A percentile compares a stretch with the other conserved stretches of the same genome.
These are phyloP conservation scores for Solanum ossicruentum DNA, from an alignment of 257 asterid genomes.

Conservation along the genomic window DNA sequence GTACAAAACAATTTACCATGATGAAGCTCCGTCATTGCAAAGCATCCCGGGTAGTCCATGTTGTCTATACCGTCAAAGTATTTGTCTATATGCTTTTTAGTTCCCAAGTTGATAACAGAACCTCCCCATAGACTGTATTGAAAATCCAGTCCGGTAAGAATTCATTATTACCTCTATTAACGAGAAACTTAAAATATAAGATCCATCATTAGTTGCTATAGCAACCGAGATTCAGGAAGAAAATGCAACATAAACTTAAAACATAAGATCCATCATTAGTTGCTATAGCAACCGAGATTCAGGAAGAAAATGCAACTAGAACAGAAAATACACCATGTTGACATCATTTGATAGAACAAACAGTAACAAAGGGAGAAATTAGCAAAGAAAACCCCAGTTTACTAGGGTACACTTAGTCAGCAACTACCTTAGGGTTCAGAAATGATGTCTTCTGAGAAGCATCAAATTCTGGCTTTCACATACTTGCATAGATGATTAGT, in stretches of 20 bases:
- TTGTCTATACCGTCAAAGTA: constrained; percentile 77
- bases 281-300: not conserved
- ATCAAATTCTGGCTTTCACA: not conserved
- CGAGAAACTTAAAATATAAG: not conserved
- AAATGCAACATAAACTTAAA: not conserved
- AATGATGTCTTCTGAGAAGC: not conserved
- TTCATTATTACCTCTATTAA: not conserved
- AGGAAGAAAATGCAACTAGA: not conserved
- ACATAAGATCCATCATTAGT: not conserved
- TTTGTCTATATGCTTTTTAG: constrained; percentile 79
- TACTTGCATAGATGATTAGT: not conserved
- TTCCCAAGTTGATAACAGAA: constrained; percentile 90
- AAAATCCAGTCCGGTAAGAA: not conserved
- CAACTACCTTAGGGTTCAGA: not conserved
- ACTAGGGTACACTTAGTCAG: not conserved
- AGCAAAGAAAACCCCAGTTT: not conserved
- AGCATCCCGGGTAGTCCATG: constrained; percentile 86
- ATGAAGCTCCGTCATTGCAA: constrained; percentile 97
- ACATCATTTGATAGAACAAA: not conserved
- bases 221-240: not conserved
- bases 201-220: not conserved
- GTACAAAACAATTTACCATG: constrained; percentile 48
- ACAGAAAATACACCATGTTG: not conserved
- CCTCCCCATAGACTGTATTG: constrained; percentile 93
- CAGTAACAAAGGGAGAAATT: not conserved